A percentile compares a stretch with the other conserved stretches of the same genome.
Evolutionary conservation across 2,329 filamentous ascomycete species (phyloP).

Genomic region (Xylariaceae sp.): DNA sequence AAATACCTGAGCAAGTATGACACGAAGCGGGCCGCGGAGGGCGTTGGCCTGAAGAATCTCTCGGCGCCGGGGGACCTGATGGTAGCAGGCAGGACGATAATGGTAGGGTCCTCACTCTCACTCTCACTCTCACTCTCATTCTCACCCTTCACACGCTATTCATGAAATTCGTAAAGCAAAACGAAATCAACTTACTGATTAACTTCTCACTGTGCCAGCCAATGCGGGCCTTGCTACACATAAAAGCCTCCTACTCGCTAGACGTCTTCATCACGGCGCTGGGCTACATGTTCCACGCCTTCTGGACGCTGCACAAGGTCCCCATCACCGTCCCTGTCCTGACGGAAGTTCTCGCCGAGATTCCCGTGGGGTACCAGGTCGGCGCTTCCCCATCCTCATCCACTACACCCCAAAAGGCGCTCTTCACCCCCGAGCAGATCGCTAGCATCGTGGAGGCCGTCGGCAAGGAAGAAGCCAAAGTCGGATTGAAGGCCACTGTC

Average conservation of each 20-base stretch:
- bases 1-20: slow-evolving; percentile 44
- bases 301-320: slow-evolving; percentile 45
- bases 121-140: not conserved
- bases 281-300: slow-evolving; percentile 49
- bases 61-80: slow-evolving; percentile 41
- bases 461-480: slow-evolving; percentile 41
- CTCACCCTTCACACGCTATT: no score
- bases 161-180: no score
- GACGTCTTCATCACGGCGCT: slow-evolving; percentile 49
- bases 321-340: slow-evolving; percentile 19
- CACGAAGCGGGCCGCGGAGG: slow-evolving; percentile 34
- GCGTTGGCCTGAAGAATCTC: slow-evolving; percentile 35
- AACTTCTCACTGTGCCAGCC: slow-evolving; percentile 32
- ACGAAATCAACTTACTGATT: no score
- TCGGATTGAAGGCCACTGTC: slow-evolving; percentile 50
- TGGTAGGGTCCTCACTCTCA: slow-evolving; percentile 27
- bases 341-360: slow-evolving; percentile 16
- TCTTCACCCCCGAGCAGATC: slow-evolving; percentile 50
- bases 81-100: slow-evolving; percentile 37
- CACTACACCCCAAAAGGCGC: slow-evolving; percentile 1
- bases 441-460: slow-evolving; percentile 49
- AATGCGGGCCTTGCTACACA: slow-evolving; percentile 59
- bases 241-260: slow-evolving; percentile 53
- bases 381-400: not conserved
- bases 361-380: slow-evolving; percentile 10